Evolutionary conservation across 495 filamentous ascomycete genomes (phyloP).

Genomic region (Daldinia vernicosa): DNA sequence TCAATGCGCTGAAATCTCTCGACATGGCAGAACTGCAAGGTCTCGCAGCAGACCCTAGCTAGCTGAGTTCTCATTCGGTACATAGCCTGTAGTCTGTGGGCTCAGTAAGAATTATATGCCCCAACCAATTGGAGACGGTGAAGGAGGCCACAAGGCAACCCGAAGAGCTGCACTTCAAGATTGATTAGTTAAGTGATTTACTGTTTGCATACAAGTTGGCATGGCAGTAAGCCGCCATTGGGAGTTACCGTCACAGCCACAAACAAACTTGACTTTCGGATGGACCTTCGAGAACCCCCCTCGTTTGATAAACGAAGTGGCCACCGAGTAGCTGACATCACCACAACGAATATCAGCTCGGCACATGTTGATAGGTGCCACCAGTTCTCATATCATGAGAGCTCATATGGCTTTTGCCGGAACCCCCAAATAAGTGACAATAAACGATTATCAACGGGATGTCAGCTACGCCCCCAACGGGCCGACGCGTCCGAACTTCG

Average conservation of each 20-base stretch:
- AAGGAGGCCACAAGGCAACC: constrained; percentile 37
- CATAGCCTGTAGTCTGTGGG: constrained; percentile 32
- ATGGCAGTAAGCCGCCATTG: constrained; percentile 37
- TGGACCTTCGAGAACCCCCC: constrained; percentile 25
- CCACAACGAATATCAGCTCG: constrained; percentile 16
- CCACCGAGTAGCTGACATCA: constrained; percentile 51
- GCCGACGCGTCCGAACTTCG: constrained; percentile 43
- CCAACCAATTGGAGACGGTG: constrained; percentile 29
- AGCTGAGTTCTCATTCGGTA: constrained; percentile 32
- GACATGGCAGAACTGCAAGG: constrained; percentile 32
- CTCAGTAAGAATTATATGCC: constrained; percentile 14
- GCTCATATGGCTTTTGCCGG: not conserved
- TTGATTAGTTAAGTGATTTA: constrained; percentile 44
- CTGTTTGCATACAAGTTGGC: constrained; percentile 38
- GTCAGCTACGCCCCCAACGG: constrained; percentile 24
- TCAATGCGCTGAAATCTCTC: constrained; percentile 27
- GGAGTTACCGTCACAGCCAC: constrained; percentile 31
- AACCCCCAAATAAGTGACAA: constrained; percentile 3
- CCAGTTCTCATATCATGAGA: not conserved
- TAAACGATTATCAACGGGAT: not conserved
- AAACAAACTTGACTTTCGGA: constrained; percentile 2
- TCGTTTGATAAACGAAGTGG: constrained; percentile 44
- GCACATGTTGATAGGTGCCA: constrained; percentile 25
- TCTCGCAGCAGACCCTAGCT: constrained; percentile 30
- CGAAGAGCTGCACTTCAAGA: constrained; percentile 38